phyloP scores from a whole-genome alignment of 148 eudicot genomes.

The Talinum fruticosum region DNA sequence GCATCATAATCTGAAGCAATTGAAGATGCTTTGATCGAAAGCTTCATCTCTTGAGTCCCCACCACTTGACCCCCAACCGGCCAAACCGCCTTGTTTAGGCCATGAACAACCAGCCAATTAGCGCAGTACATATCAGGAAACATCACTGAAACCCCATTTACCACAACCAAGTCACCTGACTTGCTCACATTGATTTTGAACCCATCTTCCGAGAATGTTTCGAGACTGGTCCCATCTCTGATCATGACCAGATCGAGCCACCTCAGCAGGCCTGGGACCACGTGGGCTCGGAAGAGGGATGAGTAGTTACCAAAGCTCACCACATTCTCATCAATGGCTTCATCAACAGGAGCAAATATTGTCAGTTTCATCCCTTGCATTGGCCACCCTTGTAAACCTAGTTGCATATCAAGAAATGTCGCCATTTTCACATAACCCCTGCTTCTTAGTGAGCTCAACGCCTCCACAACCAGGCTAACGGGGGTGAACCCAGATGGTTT shows the following conservation, averaged over 20 bases:
- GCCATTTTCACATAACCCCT: slow-evolving; percentile 2
- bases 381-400: not conserved
- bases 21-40: not conserved
- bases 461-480: not conserved
- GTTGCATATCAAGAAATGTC: slow-evolving; percentile 17
- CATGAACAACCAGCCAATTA: not conserved
- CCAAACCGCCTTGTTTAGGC: not conserved
- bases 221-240: not conserved
- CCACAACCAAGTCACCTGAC: slow-evolving; percentile 2
- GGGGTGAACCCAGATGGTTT: not conserved
- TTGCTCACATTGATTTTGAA: not conserved
- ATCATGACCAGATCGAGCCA: not conserved
- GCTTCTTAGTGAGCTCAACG: not conserved
- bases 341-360: slow-evolving; percentile 9
- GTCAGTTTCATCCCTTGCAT: not conserved
- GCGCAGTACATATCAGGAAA: not conserved
- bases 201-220: slow-evolving; percentile 6
- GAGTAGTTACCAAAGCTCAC: slow-evolving; percentile 4
- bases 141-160: not conserved
- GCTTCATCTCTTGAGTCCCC: not conserved
- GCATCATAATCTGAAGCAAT: not conserved
- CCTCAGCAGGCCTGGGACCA: not conserved
- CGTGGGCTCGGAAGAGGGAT: slow-evolving; percentile 3
- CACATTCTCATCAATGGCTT: slow-evolving; percentile 1
- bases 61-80: not conserved